phyloP scores from a whole-genome alignment of 2,329 filamentous ascomycete species.

The Arthrobotrys musiformis region DNA sequence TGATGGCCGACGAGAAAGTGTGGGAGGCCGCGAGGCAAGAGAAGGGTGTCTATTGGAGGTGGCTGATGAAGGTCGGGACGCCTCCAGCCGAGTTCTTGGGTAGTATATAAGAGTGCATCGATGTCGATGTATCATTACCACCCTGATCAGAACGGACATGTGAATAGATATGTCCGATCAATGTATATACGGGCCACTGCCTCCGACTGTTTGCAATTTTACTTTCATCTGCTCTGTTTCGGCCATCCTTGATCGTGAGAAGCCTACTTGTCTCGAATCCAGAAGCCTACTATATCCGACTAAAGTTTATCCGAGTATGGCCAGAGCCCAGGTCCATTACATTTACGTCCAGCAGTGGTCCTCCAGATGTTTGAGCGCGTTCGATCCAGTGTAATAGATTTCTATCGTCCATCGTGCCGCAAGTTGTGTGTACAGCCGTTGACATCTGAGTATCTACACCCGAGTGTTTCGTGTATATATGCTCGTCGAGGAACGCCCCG shows the following conservation, averaged over 20 bases:
- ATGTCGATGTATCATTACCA: too few relatives aligned
- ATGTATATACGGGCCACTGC: neutral
- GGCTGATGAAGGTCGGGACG: slow-evolving; percentile 27
- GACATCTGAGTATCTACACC: too few relatives aligned
- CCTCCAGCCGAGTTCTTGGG: slow-evolving; percentile 18
- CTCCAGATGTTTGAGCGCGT: neutral
- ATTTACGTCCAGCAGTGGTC: neutral
- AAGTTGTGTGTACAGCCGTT: too few relatives aligned
- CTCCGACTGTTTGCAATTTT: neutral
- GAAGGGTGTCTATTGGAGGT: slow-evolving; percentile 15
- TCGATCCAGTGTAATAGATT: neutral
- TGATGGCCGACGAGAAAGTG: slow-evolving; percentile 22
- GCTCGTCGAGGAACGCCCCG: too few relatives aligned
- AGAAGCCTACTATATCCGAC: too few relatives aligned
- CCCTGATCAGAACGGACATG: neutral
- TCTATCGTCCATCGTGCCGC: neutral
- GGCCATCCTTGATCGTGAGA: neutral
- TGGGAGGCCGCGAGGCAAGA: slow-evolving; percentile 26
- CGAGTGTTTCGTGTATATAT: too few relatives aligned
- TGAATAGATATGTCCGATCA: neutral
- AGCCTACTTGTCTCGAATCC: too few relatives aligned
- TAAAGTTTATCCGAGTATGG: too few relatives aligned
- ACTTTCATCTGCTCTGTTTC: neutral
- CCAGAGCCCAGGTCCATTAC: too few relatives aligned
- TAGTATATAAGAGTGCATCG: neutral